Conservation (phyloP, 805 yeast species). For the Teunomyces lycoperdinae region DNA sequence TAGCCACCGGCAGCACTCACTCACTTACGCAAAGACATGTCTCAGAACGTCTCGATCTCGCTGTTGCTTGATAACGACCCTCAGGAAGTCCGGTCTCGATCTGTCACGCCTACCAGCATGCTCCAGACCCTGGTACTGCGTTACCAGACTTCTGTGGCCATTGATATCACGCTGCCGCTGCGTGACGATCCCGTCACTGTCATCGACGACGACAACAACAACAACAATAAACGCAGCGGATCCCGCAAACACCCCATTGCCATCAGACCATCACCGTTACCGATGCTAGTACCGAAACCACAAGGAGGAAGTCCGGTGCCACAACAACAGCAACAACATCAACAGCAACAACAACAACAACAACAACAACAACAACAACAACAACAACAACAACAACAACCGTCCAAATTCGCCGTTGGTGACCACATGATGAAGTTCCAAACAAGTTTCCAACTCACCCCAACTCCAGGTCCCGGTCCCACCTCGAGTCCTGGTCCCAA, state of each 20-base stretch:
- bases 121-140: constrained; percentile 24
- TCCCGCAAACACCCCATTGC: constrained; percentile 6
- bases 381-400: constrained; percentile 4
- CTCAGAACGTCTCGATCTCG: constrained; percentile 30
- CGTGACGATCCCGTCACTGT: neutral
- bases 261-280: constrained; percentile 11
- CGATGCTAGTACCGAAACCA: constrained; percentile 19
- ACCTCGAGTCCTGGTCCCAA: no score
- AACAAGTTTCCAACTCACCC: constrained; percentile 22
- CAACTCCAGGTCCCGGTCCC: neutral
- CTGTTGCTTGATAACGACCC: constrained; percentile 23
- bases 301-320: neutral
- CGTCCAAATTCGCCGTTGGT: constrained; percentile 9
- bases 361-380: constrained; percentile 8
- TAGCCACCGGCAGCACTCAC: neutral
- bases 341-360: neutral
- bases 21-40: neutral
- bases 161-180: constrained; percentile 15
- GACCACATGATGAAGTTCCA: constrained; percentile 33
- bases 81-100: constrained; percentile 1
- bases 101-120: neutral
- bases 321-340: neutral
- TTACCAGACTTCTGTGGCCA: constrained; percentile 25
- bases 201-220: constrained; percentile 9
- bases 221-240: constrained; percentile 6